A percentile compares a stretch with the other conserved stretches of the same genome.
Evolutionary conservation across 495 filamentous ascomycete species (phyloP).

Genomic region (Talaromyces proteolyticus): DNA sequence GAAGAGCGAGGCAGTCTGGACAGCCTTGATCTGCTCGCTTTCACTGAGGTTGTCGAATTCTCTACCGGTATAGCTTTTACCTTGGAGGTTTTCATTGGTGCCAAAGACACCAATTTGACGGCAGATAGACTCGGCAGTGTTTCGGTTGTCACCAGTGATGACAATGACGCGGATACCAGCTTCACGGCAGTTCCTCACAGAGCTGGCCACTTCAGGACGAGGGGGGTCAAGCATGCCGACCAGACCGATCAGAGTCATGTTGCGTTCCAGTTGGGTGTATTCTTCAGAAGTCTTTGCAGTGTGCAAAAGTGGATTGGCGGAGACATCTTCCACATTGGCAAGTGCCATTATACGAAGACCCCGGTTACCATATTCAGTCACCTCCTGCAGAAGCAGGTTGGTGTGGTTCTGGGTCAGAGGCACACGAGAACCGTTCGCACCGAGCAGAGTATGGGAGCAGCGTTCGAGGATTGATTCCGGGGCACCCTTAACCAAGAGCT

Average conservation of each 20-base stretch:
- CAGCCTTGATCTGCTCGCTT: constrained; percentile 72
- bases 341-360: constrained; percentile 95
- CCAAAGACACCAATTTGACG: constrained; percentile 94
- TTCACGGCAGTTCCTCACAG: constrained; percentile 82
- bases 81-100: constrained; percentile 69
- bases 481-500: constrained; percentile 93
- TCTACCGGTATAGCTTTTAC: constrained; percentile 92
- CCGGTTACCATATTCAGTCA: constrained; percentile 83
- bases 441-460: constrained; percentile 73
- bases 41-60: constrained; percentile 87
- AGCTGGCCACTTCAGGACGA: constrained; percentile 82
- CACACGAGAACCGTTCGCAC: constrained; percentile 68
- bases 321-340: constrained; percentile 69
- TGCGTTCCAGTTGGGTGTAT: constrained; percentile 82
- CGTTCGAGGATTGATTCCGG: constrained; percentile 91
- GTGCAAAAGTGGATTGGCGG: constrained; percentile 60
- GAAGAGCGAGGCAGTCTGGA: constrained; percentile 83
- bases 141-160: constrained; percentile 96
- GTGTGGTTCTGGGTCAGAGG: constrained; percentile 59
- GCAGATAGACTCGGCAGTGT: constrained; percentile 96
- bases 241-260: constrained; percentile 89
- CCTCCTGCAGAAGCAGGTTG: constrained; percentile 64
- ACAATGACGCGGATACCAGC: constrained; percentile 97
- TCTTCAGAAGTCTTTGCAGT: constrained; percentile 76
- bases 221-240: constrained; percentile 97